Percentiles rank a stretch among this genome's conserved stretches.
Evolutionary conservation across 1,284 basidiomycete species (phyloP).

Genomic region (Sporisorium sorghi): DNA sequence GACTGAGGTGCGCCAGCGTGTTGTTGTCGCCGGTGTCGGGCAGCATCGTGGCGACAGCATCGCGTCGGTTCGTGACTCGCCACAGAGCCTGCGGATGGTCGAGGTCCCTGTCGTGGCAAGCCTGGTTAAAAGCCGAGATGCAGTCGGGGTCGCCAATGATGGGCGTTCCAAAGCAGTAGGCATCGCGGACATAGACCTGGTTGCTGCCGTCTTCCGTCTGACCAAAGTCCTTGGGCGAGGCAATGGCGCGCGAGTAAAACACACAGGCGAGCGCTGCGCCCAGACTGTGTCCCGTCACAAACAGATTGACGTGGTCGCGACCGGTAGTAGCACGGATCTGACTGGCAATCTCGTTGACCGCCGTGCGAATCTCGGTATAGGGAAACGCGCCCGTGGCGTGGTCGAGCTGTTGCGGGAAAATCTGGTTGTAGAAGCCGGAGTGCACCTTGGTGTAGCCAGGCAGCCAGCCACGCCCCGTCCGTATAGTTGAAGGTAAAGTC

Average conservation of each 20-base stretch:
- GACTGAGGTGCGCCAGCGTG: conserved; percentile 33
- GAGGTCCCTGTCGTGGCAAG: conserved; percentile 29
- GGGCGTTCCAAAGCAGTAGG: conserved; percentile 52
- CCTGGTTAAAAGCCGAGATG: conserved; percentile 44
- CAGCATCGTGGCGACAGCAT: conserved; percentile 48
- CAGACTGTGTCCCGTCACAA: conserved; percentile 45
- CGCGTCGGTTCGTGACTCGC: conserved; percentile 47
- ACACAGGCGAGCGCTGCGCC: conserved; percentile 44
- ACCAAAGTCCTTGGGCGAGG: conserved; percentile 48
- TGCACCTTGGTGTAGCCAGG: conserved; percentile 49
- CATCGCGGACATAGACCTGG: conserved; percentile 43
- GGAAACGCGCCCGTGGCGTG: conserved; percentile 35
- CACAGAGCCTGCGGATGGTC: conserved; percentile 43
- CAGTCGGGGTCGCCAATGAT: conserved; percentile 51
- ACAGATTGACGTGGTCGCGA: conserved; percentile 46
- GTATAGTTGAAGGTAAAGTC: conserved; percentile 64
- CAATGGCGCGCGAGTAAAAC: conserved; percentile 44
- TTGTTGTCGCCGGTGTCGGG: conserved; percentile 49
- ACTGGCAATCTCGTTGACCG: conserved; percentile 30
- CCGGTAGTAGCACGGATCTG: conserved; percentile 25
- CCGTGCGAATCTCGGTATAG: conserved; percentile 41
- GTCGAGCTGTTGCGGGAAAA: conserved; percentile 46
- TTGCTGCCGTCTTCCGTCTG: conserved; percentile 24
- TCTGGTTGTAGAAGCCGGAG: conserved; percentile 49
- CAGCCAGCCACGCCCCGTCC: conserved; percentile 45